Conservation (phyloP, 73 alveolate species). For the Paramecium biaurelia region DNA sequence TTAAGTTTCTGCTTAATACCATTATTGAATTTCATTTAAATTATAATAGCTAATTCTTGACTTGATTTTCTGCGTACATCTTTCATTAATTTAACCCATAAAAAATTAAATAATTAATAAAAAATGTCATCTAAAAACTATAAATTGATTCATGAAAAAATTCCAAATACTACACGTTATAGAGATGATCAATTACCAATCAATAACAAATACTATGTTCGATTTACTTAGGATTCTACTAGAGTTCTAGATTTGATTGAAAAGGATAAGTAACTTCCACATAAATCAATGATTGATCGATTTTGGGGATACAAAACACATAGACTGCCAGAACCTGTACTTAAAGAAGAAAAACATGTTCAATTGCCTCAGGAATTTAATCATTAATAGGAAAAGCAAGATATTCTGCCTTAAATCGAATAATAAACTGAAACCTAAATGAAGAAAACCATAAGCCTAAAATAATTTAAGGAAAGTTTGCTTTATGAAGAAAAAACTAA, state of each 20-base stretch:
- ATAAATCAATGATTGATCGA: neutral
- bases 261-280: neutral
- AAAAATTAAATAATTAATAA: neutral
- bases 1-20: neutral
- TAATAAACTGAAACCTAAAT: neutral
- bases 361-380: neutral
- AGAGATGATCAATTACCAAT: constrained; percentile 32
- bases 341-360: neutral
- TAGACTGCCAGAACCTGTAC: neutral
- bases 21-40: no score
- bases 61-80: neutral
- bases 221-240: neutral
- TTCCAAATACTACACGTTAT: neutral
- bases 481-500: constrained; percentile 59
- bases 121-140: constrained; percentile 44
- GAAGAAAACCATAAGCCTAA: neutral
- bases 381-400: neutral
- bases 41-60: neutral
- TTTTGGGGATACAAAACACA: neutral
- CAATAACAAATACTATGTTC: neutral
- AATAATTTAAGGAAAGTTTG: constrained; percentile 55
- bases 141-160: constrained; percentile 17
- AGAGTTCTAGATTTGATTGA: constrained; percentile 17
- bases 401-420: neutral
- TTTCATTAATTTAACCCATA: neutral